Evolutionary conservation across 2,329 filamentous ascomycete species (phyloP).

Genomic region (Penicillium sp.): DNA sequence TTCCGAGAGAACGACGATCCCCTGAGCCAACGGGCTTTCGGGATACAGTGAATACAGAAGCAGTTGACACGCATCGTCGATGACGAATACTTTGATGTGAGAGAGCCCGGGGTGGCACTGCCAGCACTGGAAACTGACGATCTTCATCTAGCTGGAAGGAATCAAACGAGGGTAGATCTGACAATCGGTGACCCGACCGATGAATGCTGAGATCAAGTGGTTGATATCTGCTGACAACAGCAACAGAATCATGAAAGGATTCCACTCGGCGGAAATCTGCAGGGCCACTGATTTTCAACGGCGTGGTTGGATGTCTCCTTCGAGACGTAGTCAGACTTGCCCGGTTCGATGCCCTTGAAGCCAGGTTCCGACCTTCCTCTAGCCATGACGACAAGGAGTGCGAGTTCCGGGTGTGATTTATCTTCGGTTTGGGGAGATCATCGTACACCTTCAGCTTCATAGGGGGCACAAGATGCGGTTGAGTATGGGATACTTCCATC

Average conservation of each 20-base stretch:
- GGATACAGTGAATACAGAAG: constrained; percentile 31
- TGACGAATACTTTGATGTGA: constrained; percentile 20
- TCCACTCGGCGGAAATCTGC: constrained; percentile 43
- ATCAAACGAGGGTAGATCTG: constrained; percentile 47
- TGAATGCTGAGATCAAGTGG: constrained; percentile 52
- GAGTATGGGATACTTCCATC: constrained; percentile 46
- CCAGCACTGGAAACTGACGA: constrained; percentile 23
- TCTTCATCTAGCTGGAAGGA: constrained; percentile 35
- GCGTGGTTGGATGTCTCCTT: constrained; percentile 33
- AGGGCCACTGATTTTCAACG: constrained; percentile 44
- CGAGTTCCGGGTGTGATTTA: constrained; percentile 29
- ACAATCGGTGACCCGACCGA: constrained; percentile 44
- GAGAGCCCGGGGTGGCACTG: constrained; percentile 36
- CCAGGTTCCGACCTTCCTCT: constrained; percentile 38
- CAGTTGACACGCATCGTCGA: constrained; percentile 22
- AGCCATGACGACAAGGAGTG: constrained; percentile 41
- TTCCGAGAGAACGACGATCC: constrained; percentile 28
- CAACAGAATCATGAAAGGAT: constrained; percentile 18
- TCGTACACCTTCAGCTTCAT: constrained; percentile 48
- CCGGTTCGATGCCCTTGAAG: constrained; percentile 41
- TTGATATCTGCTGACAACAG: constrained; percentile 28
- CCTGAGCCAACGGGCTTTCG: constrained; percentile 41
- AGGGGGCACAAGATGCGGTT: constrained; percentile 48
- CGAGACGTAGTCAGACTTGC: constrained; percentile 45
- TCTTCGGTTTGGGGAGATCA: constrained; percentile 37